Percentiles rank a stretch among this genome's conserved stretches.
Conservation (phyloP, 192 early-diverging fungal genomes). For the Umbelopsis ramanniana region DNA sequence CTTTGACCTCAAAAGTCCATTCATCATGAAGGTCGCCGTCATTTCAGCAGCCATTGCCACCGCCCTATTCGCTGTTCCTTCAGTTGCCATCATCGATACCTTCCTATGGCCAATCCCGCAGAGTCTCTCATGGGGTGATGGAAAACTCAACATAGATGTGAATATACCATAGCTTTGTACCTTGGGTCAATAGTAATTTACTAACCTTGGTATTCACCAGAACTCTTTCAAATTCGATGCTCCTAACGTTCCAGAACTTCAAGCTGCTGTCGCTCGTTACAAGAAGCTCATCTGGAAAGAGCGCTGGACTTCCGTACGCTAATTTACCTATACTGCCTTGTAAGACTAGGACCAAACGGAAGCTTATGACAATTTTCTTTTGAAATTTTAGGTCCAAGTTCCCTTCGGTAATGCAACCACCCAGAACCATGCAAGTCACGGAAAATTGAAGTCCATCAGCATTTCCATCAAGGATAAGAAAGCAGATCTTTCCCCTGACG, state of each 20-base stretch:
- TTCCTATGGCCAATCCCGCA: slow-evolving; percentile 35
- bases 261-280: slow-evolving; percentile 40
- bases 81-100: slow-evolving; percentile 6
- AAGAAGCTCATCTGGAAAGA: slow-evolving; percentile 33
- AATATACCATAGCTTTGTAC: background rate
- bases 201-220: slow-evolving; percentile 1
- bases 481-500: slow-evolving; percentile 55
- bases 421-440: background rate
- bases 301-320: slow-evolving; percentile 38
- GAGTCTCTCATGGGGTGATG: slow-evolving; percentile 25
- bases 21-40: slow-evolving; percentile 21
- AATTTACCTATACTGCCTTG: background rate
- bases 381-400: slow-evolving; percentile 26
- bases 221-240: slow-evolving; percentile 33
- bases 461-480: slow-evolving; percentile 52
- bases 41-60: slow-evolving; percentile 23
- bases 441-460: slow-evolving; percentile 29
- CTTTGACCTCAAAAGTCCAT: background rate
- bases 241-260: slow-evolving; percentile 22
- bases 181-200: background rate
- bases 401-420: slow-evolving; percentile 1
- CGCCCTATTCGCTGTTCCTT: background rate
- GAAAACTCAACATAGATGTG: slow-evolving; percentile 26
- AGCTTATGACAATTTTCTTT: background rate
- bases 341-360: background rate